These are phyloP conservation scores for Microbotryum scabiosae DNA, from an alignment of 1,284 basidiomycete genomes.

Conservation along the genomic window DNA sequence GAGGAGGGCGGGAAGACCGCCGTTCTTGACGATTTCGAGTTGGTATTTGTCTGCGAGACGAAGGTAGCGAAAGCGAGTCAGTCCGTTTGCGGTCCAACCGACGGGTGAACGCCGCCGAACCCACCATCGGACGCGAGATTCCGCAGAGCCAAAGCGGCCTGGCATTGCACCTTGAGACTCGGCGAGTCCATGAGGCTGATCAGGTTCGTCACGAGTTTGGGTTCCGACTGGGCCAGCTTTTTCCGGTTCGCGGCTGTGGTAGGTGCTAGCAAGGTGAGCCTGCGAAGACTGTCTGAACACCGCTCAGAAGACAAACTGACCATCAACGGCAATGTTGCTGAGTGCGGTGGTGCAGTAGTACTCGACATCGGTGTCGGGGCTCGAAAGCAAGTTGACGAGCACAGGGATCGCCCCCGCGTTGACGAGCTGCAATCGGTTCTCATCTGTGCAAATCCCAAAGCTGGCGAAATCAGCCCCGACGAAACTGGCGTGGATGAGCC, in stretches of 20 bases:
- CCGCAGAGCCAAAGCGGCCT: conserved; percentile 89
- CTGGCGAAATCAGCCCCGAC: not conserved
- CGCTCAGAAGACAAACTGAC: conserved; percentile 42
- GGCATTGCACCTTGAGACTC: conserved; percentile 97
- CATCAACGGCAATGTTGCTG: conserved; percentile 96
- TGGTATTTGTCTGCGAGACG: conserved; percentile 81
- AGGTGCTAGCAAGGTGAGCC: conserved; percentile 1
- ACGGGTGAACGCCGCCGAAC: conserved; percentile 24
- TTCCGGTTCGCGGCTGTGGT: conserved; percentile 71
- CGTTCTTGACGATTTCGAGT: conserved; percentile 93
- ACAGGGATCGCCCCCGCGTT: conserved; percentile 98
- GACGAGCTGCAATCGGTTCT: conserved; percentile 97
- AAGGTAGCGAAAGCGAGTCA: not conserved
- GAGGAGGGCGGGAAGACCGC: conserved; percentile 83
- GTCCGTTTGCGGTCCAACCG: not conserved
- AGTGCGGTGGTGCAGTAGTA: conserved; percentile 99
- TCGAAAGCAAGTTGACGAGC: conserved; percentile 86
- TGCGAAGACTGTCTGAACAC: not conserved
- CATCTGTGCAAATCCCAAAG: conserved; percentile 52
- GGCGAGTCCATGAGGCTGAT: conserved; percentile 96
- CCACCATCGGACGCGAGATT: conserved; percentile 95
- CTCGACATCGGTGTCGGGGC: conserved; percentile 97
- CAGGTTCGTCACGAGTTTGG: conserved; percentile 87
- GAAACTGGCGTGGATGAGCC: not conserved
- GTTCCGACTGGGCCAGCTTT: conserved; percentile 90